These are phyloP conservation scores for Blastocystis sp. DNA, from an alignment of 352 stramenopile species.

Conservation along the genomic window DNA sequence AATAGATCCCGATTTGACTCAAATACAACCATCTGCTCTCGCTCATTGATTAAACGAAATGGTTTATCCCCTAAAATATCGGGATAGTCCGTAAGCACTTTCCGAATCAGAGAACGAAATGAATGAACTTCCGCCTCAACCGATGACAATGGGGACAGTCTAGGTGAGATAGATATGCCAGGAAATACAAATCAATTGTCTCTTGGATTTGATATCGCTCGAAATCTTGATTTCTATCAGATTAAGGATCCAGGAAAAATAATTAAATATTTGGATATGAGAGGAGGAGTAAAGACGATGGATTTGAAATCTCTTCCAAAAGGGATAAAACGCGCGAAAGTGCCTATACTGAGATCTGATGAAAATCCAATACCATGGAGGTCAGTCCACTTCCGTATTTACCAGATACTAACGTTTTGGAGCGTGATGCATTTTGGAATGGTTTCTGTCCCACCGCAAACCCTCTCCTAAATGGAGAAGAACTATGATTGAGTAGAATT, in stretches of 20 bases:
- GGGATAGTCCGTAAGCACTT: not conserved
- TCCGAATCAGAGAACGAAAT: not conserved
- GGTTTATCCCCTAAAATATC: not conserved
- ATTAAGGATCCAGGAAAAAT: not conserved
- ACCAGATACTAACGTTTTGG: not conserved
- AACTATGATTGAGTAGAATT: not conserved
- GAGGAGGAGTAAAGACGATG: conserved; percentile 19
- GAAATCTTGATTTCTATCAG: not conserved
- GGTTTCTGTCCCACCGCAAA: too few relatives aligned
- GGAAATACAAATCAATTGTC: not conserved
- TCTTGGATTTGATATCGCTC: conserved; percentile 26
- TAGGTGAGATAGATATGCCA: not conserved
- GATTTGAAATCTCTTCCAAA: conserved; percentile 18
- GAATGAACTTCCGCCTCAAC: not conserved
- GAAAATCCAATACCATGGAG: not conserved
- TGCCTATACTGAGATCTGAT: not conserved
- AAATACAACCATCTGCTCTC: not conserved
- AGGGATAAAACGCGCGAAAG: conserved; percentile 14
- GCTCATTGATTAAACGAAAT: not conserved
- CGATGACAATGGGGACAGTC: not conserved
- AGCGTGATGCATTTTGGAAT: not conserved
- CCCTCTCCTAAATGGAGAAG: not conserved
- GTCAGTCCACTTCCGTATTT: conserved; percentile 17
- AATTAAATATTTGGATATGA: not conserved
- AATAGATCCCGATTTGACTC: conserved; percentile 27